Evolutionary conservation across 2,329 filamentous ascomycete species (phyloP).

Genomic region (Pseudogymnoascus sp.): DNA sequence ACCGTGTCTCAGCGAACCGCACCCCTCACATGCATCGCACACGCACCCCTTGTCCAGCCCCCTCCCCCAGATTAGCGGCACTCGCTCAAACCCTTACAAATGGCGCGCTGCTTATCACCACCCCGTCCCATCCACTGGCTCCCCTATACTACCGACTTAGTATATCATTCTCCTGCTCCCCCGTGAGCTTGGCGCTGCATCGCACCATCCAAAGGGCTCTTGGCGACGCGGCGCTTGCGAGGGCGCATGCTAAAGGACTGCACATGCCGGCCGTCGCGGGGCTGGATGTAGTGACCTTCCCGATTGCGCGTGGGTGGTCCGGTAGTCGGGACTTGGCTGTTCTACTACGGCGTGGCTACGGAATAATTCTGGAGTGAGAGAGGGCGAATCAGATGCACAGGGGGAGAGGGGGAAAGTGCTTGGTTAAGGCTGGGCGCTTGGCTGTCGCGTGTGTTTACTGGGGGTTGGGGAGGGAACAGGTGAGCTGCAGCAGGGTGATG

Average conservation of each 20-base stretch:
- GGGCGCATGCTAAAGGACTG: not conserved
- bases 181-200: not conserved
- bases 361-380: not conserved
- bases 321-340: slow-evolving; percentile 1
- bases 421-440: no score
- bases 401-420: not conserved
- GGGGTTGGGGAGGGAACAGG: not conserved
- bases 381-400: not conserved
- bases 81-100: not conserved
- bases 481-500: not conserved
- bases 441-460: not conserved
- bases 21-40: not conserved
- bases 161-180: not conserved
- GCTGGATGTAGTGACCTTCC: not conserved
- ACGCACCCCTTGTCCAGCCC: not conserved
- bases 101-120: not conserved
- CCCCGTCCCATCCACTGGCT: not conserved
- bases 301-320: not conserved
- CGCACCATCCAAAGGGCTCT: no score
- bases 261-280: not conserved
- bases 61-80: not conserved
- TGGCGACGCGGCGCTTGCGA: not conserved
- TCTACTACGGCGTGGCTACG: not conserved
- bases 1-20: not conserved
- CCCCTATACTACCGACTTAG: not conserved